Evolutionary conservation across 805 yeast species (phyloP).

Genomic region (Cyberlindnera euphorbiiphila): DNA sequence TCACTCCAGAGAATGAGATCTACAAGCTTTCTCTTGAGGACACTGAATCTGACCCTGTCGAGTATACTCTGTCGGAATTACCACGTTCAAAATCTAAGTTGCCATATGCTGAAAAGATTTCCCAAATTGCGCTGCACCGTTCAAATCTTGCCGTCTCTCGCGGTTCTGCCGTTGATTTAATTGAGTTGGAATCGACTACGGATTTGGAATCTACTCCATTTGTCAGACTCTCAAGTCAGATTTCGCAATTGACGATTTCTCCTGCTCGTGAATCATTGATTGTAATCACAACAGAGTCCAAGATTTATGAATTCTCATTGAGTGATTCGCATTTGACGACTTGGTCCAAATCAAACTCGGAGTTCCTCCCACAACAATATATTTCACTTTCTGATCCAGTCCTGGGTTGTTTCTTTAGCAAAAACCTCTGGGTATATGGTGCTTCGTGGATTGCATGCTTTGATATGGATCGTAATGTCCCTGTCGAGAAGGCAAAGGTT

Average conservation of each 20-base stretch:
- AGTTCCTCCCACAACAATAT: conserved; percentile 65
- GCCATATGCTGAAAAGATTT: conserved; percentile 48
- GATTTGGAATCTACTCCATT: conserved; percentile 38
- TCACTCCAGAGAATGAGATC: conserved; percentile 61
- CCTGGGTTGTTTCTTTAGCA: conserved; percentile 56
- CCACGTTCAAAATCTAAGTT: conserved; percentile 33
- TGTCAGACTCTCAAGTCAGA: conserved; percentile 54
- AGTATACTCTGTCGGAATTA: conserved; percentile 38
- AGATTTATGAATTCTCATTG: conserved; percentile 63
- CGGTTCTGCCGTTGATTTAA: conserved; percentile 52
- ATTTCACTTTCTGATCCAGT: conserved; percentile 59
- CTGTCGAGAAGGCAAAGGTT: conserved; percentile 32
- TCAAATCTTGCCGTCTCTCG: conserved; percentile 54
- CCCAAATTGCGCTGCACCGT: conserved; percentile 42
- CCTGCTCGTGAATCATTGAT: conserved; percentile 44
- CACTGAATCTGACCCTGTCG: conserved; percentile 20
- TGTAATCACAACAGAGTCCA: conserved; percentile 70
- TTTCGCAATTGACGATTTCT: conserved; percentile 61
- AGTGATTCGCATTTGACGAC: conserved; percentile 42
- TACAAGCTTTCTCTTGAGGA: conserved; percentile 33
- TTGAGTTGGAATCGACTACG: conserved; percentile 29
- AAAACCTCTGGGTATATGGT: conserved; percentile 82
- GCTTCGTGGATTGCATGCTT: conserved; percentile 75
- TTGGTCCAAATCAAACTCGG: conserved; percentile 81
- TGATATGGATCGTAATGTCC: conserved; percentile 57